A percentile compares a stretch with the other conserved stretches of the same genome.
Evolutionary conservation across 805 yeast genomes (phyloP).

Genomic region (Schizosaccharomyces japonicus): DNA sequence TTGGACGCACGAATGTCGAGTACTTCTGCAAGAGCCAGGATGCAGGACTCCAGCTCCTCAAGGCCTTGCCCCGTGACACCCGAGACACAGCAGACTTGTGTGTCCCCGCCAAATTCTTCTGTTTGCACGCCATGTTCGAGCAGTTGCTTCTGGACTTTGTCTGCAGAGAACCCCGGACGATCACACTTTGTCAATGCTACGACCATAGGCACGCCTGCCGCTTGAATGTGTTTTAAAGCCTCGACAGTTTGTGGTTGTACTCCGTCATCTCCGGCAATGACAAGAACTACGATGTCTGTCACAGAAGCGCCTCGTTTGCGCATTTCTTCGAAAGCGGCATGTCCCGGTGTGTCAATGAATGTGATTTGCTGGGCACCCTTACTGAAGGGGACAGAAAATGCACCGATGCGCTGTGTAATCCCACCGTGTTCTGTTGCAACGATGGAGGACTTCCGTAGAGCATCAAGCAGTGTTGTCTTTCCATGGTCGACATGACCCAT

Average conservation of each 20-base stretch:
- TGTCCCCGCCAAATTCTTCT: constrained; percentile 88
- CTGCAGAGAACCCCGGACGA: constrained; percentile 48
- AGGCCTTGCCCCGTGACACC: constrained; percentile 70
- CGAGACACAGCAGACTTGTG: constrained; percentile 67
- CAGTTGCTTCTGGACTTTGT: constrained; percentile 54
- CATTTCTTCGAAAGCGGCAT: constrained; percentile 89
- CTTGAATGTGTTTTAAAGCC: constrained; percentile 78
- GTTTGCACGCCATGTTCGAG: constrained; percentile 56
- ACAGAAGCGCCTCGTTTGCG: constrained; percentile 87
- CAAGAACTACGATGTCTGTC: constrained; percentile 77
- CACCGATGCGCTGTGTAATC: constrained; percentile 94
- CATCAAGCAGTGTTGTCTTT: constrained; percentile 79
- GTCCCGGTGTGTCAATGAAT: constrained; percentile 92
- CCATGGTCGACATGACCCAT: constrained; percentile 99
- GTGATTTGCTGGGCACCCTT: constrained; percentile 53
- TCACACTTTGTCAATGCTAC: constrained; percentile 90
- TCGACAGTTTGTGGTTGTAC: constrained; percentile 94
- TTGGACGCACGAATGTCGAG: constrained; percentile 47
- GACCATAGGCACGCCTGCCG: constrained; percentile 57
- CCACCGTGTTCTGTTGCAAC: constrained; percentile 83
- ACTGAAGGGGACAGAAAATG: constrained; percentile 63
- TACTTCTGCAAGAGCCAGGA: constrained; percentile 62
- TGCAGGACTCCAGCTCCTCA: constrained; percentile 73
- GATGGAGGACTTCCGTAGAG: constrained; percentile 59
- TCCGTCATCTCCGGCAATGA: constrained; percentile 92